phyloP scores from a whole-genome alignment of 2,329 filamentous ascomycete genomes.

The Aspergillus jensenii region DNA sequence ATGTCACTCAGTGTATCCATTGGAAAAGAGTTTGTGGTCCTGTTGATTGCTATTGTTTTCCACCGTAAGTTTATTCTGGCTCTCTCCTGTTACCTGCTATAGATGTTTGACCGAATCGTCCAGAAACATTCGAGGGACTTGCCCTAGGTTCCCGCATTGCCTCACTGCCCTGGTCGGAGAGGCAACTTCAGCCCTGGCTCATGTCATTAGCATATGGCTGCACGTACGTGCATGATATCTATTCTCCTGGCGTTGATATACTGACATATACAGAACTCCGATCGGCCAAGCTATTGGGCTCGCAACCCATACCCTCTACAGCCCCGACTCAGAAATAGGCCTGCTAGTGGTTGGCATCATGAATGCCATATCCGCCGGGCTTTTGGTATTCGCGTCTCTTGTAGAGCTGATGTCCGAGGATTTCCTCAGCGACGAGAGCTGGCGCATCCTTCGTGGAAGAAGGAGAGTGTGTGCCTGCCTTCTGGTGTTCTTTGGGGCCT shows the following conservation, averaged over 20 bases:
- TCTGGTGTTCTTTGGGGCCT: constrained; percentile 63
- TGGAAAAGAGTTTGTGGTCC: constrained; percentile 34
- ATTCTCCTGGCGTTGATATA: background rate
- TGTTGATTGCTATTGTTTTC: constrained; percentile 37
- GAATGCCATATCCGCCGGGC: constrained; percentile 77
- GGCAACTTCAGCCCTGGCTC: constrained; percentile 54
- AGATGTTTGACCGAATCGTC: background rate
- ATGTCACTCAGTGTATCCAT: constrained; percentile 38
- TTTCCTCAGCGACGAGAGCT: constrained; percentile 74
- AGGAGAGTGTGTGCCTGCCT: constrained; percentile 63
- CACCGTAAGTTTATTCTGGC: constrained; percentile 27
- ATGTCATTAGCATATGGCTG: constrained; percentile 76
- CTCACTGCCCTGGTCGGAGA: constrained; percentile 27
- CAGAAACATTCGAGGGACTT: constrained; percentile 38
- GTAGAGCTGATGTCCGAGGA: constrained; percentile 79
- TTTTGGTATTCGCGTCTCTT: constrained; percentile 73
- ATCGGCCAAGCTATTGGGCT: constrained; percentile 77
- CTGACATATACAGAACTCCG: constrained; percentile 58
- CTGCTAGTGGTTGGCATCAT: constrained; percentile 76
- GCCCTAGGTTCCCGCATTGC: constrained; percentile 36
- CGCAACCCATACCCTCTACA: constrained; percentile 70
- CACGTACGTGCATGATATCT: constrained; percentile 27
- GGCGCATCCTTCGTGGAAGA: constrained; percentile 62
- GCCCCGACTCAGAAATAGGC: constrained; percentile 69
- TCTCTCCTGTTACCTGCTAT: background rate